Conservation (phyloP, 129 eudicot species). For the Chrysanthemum makinoi region DNA sequence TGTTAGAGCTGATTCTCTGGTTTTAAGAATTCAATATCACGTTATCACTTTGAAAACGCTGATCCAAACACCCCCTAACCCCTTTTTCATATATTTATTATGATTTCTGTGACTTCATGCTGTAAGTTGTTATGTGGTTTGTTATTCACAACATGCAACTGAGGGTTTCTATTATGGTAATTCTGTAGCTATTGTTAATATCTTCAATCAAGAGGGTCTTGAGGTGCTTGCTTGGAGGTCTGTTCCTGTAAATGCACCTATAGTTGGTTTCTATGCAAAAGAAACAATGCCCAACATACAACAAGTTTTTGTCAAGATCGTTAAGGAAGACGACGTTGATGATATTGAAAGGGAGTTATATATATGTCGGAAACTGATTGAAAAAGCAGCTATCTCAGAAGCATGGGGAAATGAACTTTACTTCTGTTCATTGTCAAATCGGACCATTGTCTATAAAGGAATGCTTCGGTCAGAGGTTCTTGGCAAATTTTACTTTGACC, state of each 20-base stretch:
- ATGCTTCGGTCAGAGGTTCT: conserved; percentile 98
- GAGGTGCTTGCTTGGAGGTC: conserved; percentile 99
- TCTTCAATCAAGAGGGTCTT: conserved; percentile 88
- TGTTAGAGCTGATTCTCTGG: not conserved
- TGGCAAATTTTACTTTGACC: conserved; percentile 82
- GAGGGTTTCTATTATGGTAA: conserved; percentile 9
- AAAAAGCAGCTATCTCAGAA: conserved; percentile 63
- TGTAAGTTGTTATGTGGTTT: not conserved
- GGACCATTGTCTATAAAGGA: conserved; percentile 94
- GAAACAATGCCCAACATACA: conserved; percentile 97
- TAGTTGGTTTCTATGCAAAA: conserved; percentile 85
- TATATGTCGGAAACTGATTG: conserved; percentile 86
- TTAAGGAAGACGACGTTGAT: conserved; percentile 71
- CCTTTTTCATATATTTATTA: not conserved
- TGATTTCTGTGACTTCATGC: not conserved
- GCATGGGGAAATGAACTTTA: conserved; percentile 91
- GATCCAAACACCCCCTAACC: not conserved
- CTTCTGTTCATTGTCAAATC: conserved; percentile 93
- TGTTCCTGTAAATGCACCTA: conserved; percentile 77
- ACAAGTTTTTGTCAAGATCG: conserved; percentile 78
- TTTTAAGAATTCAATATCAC: not conserved
- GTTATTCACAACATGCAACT: not conserved
- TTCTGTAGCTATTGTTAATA: conserved; percentile 62
- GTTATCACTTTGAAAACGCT: not conserved
- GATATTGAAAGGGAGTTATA: conserved; percentile 95